Percentiles rank a stretch among this genome's conserved stretches.
These are phyloP conservation scores for Gautieria morchelliformis DNA, from an alignment of 768 basidiomycete species.

Conservation along the genomic window DNA sequence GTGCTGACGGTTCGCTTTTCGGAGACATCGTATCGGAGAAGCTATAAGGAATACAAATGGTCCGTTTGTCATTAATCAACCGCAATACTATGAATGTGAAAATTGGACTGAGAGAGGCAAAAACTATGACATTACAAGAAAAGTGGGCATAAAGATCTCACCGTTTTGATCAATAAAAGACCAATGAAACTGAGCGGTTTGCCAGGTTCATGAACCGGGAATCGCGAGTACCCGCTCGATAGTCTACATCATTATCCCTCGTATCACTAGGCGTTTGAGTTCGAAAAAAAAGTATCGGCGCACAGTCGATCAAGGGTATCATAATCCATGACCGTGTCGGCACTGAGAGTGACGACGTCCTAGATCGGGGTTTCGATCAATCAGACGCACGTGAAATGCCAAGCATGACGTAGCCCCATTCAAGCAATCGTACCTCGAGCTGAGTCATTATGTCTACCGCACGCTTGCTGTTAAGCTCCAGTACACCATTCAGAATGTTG, in stretches of 20 bases:
- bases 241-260: too few species aligned
- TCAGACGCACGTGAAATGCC: background rate
- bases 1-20: constrained; percentile 61
- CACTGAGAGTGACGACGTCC: constrained; percentile 76
- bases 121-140: background rate
- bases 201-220: constrained; percentile 75
- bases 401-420: constrained; percentile 2
- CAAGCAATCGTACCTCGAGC: constrained; percentile 60
- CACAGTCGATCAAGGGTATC: constrained; percentile 68
- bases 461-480: constrained; percentile 58
- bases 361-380: constrained; percentile 18
- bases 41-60: constrained; percentile 30
- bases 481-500: constrained; percentile 48
- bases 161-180: constrained; percentile 77
- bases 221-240: constrained; percentile 82
- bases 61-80: background rate
- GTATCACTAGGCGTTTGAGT: too few species aligned
- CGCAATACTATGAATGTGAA: background rate
- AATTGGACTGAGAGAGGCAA: background rate
- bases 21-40: constrained; percentile 85
- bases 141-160: constrained; percentile 18
- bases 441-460: constrained; percentile 61
- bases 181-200: constrained; percentile 68
- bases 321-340: constrained; percentile 74
- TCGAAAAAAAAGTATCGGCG: constrained; percentile 14